Conservation (phyloP, 164 flowering plant species). For the Dillenia turbinata region DNA sequence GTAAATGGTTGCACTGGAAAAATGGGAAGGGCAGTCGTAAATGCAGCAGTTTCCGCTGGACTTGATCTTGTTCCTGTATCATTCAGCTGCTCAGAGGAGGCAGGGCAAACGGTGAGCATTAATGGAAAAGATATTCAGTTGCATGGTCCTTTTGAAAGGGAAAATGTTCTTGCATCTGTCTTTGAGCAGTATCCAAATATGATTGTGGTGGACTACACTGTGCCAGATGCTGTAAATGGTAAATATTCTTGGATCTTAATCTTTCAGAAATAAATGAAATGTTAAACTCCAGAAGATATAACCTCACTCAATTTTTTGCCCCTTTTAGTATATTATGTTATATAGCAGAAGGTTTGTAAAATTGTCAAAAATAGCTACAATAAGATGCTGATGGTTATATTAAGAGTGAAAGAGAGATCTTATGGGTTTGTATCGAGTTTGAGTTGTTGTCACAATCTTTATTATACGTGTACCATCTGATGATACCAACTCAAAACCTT, state of each 20-base stretch:
- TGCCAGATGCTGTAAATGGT: constrained; percentile 92
- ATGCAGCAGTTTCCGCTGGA: constrained; percentile 84
- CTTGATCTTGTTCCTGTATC: constrained; percentile 65
- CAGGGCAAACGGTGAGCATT: constrained; percentile 47
- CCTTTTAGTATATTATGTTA: no score
- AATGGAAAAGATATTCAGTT: constrained; percentile 62
- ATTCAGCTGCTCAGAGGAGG: constrained; percentile 51
- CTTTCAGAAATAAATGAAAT: neutral
- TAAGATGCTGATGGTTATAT: no score
- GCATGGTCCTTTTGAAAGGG: constrained; percentile 67
- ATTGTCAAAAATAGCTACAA: no score
- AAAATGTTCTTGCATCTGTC: constrained; percentile 52
- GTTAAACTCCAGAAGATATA: no score
- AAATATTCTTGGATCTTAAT: constrained; percentile 6
- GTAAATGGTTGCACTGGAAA: constrained; percentile 88
- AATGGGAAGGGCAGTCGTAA: constrained; percentile 90
- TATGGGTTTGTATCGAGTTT: no score
- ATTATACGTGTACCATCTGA: no score
- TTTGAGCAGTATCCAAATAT: constrained; percentile 54
- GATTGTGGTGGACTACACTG: constrained; percentile 85
- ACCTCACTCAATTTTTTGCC: no score
- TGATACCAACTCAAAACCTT: no score
- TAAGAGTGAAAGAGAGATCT: no score
- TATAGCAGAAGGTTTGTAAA: no score
- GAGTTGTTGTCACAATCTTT: no score